Evolutionary conservation across 768 basidiomycete genomes (phyloP).

Genomic region (Baorangia bicolor): DNA sequence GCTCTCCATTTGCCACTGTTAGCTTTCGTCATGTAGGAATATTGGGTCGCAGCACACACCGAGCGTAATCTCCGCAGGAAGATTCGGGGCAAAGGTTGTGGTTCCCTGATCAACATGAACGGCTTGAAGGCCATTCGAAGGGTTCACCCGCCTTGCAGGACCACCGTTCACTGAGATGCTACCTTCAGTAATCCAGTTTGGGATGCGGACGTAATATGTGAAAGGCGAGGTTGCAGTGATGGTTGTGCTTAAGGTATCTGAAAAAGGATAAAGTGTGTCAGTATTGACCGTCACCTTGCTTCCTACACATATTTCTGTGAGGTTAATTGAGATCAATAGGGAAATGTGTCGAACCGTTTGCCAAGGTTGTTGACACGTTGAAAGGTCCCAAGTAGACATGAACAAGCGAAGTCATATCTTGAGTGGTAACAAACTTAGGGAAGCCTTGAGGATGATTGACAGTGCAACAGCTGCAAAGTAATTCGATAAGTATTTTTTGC

Average conservation of each 20-base stretch:
- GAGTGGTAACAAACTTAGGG: constrained; percentile 46
- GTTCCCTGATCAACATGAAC: neutral
- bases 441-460: constrained; percentile 55
- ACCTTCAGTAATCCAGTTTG: neutral
- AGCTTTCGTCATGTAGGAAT: neutral
- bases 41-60: neutral
- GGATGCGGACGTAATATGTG: neutral
- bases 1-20: neutral
- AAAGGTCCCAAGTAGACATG: constrained; percentile 29
- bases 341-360: constrained; percentile 8
- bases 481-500: neutral
- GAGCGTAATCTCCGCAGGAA: neutral
- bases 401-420: constrained; percentile 41
- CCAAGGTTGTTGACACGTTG: constrained; percentile 34
- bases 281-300: neutral
- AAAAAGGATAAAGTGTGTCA: neutral
- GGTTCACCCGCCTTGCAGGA: neutral
- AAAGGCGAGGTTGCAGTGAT: neutral
- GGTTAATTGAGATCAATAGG: neutral
- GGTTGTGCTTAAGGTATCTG: neutral
- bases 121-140: neutral
- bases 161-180: neutral
- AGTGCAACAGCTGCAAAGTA: constrained; percentile 42
- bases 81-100: neutral
- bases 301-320: neutral